phyloP scores from a whole-genome alignment of 2,329 filamentous ascomycete genomes.

The Xylogone sp. region DNA sequence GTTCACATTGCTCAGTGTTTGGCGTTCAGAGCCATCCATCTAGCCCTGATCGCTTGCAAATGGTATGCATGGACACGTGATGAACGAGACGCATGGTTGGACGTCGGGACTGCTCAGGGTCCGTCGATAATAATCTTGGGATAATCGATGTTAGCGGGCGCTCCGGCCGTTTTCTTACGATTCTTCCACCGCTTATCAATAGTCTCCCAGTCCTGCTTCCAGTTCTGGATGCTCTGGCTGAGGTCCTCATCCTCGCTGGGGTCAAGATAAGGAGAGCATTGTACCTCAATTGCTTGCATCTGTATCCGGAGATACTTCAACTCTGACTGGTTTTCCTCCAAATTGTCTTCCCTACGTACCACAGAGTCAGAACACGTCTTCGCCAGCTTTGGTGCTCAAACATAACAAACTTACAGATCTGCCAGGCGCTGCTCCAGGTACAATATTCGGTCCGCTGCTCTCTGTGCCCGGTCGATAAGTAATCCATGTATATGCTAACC shows the following conservation, averaged over 20 bases:
- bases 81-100: no score
- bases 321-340: slow-evolving; percentile 54
- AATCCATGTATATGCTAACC: slow-evolving; percentile 57
- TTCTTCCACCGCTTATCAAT: slow-evolving; percentile 39
- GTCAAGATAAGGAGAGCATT: slow-evolving; percentile 45
- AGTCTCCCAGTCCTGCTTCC: slow-evolving; percentile 56
- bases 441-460: slow-evolving; percentile 53
- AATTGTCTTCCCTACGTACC: slow-evolving; percentile 48
- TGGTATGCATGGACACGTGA: no score
- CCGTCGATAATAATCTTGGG: background rate
- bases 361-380: no score
- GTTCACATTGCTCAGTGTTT: no score
- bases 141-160: background rate
- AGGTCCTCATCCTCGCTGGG: slow-evolving; percentile 51
- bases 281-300: slow-evolving; percentile 59
- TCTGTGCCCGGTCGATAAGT: slow-evolving; percentile 54
- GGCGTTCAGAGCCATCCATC: no score
- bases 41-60: no score
- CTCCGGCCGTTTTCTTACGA: slow-evolving; percentile 10
- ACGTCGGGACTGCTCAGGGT: no score
- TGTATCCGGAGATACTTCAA: slow-evolving; percentile 59
- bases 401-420: slow-evolving; percentile 44
- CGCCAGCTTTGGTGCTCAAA: background rate
- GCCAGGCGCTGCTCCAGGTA: slow-evolving; percentile 55
- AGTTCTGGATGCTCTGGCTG: slow-evolving; percentile 53